phyloP scores from a whole-genome alignment of 306 rosid genomes.

The Gleditsia sinensis region DNA sequence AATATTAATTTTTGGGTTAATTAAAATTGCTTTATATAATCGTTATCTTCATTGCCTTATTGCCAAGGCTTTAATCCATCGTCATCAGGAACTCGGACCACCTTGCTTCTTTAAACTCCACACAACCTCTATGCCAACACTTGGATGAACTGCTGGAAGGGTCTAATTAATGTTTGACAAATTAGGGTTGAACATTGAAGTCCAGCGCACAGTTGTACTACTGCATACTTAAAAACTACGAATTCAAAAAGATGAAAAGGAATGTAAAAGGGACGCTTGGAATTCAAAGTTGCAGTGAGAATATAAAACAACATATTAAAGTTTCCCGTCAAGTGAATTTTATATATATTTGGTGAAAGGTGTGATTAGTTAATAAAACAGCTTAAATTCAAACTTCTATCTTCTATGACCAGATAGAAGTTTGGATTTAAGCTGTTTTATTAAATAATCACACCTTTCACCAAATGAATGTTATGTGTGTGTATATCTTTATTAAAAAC shows the following conservation, averaged over 20 bases:
- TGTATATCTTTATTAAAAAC: no score
- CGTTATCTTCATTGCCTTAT: constrained; percentile 24
- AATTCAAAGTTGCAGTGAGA: not conserved
- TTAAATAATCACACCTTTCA: no score
- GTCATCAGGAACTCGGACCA: constrained; percentile 60
- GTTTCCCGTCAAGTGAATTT: not conserved
- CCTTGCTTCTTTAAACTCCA: constrained; percentile 32
- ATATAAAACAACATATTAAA: not conserved
- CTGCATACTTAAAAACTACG: not conserved
- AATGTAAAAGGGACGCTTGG: not conserved
- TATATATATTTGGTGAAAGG: no score
- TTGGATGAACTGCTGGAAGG: constrained; percentile 6
- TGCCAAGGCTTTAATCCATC: constrained; percentile 33
- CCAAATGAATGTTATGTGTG: no score
- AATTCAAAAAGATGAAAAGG: constrained; percentile 5
- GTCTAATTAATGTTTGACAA: constrained; percentile 33
- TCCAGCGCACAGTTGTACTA: constrained; percentile 15
- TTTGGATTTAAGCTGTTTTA: no score
- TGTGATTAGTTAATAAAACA: no score
- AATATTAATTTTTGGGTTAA: no score
- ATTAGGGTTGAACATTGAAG: constrained; percentile 1
- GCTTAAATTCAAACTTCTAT: no score
- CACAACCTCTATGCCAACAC: not conserved
- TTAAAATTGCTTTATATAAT: constrained; percentile 10
- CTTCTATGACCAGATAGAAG: no score